Base-by-base conservation (phyloP, 1,284 basidiomycete species). In the Boletus semigastroideus region DNA sequence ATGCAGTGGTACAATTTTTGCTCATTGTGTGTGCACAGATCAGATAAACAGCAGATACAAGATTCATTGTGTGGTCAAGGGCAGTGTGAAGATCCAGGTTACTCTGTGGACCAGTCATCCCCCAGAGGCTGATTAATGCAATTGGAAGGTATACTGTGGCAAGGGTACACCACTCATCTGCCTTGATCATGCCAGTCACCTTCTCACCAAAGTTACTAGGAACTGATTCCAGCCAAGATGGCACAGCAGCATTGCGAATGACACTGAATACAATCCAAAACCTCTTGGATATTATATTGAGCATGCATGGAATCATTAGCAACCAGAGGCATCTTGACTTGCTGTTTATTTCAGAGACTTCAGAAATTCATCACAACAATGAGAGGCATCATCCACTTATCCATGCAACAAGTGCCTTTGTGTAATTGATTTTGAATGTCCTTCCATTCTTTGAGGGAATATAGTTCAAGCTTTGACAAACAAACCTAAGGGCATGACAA, bases 91-190 rank as follows among this genome's bases (percentile, higher is more conserved):
- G 17, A 17, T 36, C 34, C 8, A 6, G 3, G 6, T 17, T 36
- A n/a, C 16, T 36, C 34, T 36, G 34, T 36, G 34, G n/a, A 17
- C 34, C 5, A 36, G 34, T 43, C 16, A 49, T 20, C 17, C 36
- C 56, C 59, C 52, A 59, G 8, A 61, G 0, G 5, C 57, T 54
- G 3, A 58, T 57, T 2, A 73, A 58, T 2, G 71, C 64, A 17
- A 73, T 60, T 1, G 66, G 65, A 4, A 72, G 50, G 46, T 71
- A 67, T 28, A 74, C 55, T 0, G 62, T 68, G 44, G 58, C 58
- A 1, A 71, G 55, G 6, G 60, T 56, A 6, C 55, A 52, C 67
- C 70, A 73, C 31, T 73, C 59, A 42, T 68, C 66, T 3, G 67
- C 71, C 42, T 70, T 72, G 14, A 72, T 59, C 10, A 60, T 66